Evolutionary conservation across 306 rosid species (phyloP).

Genomic region (Delonix regia): DNA sequence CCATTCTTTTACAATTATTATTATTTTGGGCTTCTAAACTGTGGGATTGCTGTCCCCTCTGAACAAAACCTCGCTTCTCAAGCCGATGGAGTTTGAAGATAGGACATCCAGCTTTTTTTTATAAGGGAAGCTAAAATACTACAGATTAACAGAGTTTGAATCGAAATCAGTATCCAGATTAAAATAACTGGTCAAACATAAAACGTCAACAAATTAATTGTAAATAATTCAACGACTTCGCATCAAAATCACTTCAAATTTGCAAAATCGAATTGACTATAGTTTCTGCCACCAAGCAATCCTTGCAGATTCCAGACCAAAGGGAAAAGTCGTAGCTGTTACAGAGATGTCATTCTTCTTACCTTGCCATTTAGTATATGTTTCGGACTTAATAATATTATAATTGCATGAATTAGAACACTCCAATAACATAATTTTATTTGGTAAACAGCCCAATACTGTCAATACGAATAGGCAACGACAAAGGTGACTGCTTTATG

Average conservation of each 20-base stretch:
- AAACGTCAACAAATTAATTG: slow-evolving; percentile 9
- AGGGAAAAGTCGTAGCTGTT: not conserved
- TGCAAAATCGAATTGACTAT: not conserved
- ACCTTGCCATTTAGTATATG: not conserved
- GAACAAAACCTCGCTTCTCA: slow-evolving; percentile 2
- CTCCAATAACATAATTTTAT: not conserved
- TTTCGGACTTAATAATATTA: not conserved
- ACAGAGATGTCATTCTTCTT: not conserved
- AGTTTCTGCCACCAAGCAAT: not conserved
- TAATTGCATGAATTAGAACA: not conserved
- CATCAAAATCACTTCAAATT: slow-evolving; percentile 11
- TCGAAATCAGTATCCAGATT: slow-evolving; percentile 6
- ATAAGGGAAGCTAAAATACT: not conserved
- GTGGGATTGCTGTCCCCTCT: not conserved
- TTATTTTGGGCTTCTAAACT: not conserved
- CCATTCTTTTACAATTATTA: not conserved
- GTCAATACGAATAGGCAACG: not conserved
- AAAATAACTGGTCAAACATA: slow-evolving; percentile 13
- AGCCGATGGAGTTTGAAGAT: not conserved
- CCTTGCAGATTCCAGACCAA: not conserved
- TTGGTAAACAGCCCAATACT: not conserved
- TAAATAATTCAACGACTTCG: slow-evolving; percentile 12
- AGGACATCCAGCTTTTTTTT: not conserved
- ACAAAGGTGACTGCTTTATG: not conserved
- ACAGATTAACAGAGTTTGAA: not conserved